Evolutionary conservation across 352 stramenopile species (phyloP).

Genomic region (Pythium sukuiense): DNA sequence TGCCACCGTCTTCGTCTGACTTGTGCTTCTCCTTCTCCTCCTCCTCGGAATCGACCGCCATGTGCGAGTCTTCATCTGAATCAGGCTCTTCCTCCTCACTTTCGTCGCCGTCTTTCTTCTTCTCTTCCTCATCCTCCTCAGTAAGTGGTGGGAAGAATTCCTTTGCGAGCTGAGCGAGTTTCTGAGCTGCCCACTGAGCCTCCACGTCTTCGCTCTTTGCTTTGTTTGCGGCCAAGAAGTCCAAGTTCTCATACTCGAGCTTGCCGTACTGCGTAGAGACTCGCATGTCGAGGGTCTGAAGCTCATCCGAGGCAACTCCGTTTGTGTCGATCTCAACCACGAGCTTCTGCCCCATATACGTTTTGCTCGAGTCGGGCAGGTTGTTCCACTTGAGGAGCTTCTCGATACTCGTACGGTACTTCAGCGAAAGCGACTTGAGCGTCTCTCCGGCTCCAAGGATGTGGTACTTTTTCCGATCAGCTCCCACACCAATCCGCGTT

Average conservation of each 20-base stretch:
- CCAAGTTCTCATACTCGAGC: constrained; percentile 57
- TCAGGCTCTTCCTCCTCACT: constrained; percentile 24
- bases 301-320: constrained; percentile 46
- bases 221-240: constrained; percentile 65
- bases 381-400: constrained; percentile 73
- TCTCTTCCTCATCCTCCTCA: constrained; percentile 29
- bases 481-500: constrained; percentile 37
- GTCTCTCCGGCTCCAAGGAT: constrained; percentile 71
- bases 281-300: constrained; percentile 53
- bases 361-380: constrained; percentile 63
- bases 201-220: constrained; percentile 53
- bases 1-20: constrained; percentile 16
- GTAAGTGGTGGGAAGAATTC: constrained; percentile 60
- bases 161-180: constrained; percentile 55
- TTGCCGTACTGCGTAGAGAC: constrained; percentile 57
- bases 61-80: constrained; percentile 33
- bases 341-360: constrained; percentile 77
- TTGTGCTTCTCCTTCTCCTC: constrained; percentile 16
- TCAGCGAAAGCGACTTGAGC: constrained; percentile 67
- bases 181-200: constrained; percentile 55
- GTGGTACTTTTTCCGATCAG: constrained; percentile 66
- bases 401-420: constrained; percentile 74
- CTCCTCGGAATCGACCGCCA: constrained; percentile 33
- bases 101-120: constrained; percentile 17
- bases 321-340: constrained; percentile 56